Evolutionary conservation across 495 filamentous ascomycete species (phyloP).

Genomic region (Podospora pseudocomata): DNA sequence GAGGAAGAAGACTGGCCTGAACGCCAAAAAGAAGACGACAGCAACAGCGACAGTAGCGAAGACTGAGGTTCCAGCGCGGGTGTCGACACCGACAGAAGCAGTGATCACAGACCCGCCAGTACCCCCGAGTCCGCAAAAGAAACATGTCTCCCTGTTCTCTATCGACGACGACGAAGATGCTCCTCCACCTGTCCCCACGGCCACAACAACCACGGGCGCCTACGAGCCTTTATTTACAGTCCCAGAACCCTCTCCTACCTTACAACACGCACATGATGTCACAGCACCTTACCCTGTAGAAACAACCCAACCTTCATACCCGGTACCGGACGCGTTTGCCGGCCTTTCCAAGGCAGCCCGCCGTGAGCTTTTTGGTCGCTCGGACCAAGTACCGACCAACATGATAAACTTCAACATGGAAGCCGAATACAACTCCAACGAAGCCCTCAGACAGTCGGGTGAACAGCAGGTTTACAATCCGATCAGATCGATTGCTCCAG

Average conservation of each 20-base stretch:
- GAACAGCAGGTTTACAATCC: conserved; percentile 71
- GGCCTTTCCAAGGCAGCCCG: conserved; percentile 69
- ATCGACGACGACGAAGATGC: conserved; percentile 34
- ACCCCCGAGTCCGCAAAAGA: conserved; percentile 30
- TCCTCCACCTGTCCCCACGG: neutral
- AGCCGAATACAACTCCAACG: conserved; percentile 78
- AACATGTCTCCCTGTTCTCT: conserved; percentile 47
- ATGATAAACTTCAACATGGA: conserved; percentile 74
- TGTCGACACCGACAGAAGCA: conserved; percentile 6
- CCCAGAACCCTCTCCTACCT: neutral
- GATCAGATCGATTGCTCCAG: conserved; percentile 77
- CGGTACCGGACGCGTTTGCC: conserved; percentile 55
- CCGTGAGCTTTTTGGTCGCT: conserved; percentile 79
- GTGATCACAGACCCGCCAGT: conserved; percentile 10
- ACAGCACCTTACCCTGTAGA: conserved; percentile 35
- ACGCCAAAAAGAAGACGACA: conserved; percentile 21
- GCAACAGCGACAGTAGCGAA: neutral
- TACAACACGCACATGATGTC: conserved; percentile 7
- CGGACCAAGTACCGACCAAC: conserved; percentile 28
- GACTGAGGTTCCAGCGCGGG: neutral
- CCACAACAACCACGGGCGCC: conserved; percentile 21
- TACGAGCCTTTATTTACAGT: conserved; percentile 45
- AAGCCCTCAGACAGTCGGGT: conserved; percentile 63
- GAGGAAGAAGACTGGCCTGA: conserved; percentile 49
- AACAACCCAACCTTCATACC: conserved; percentile 17